phyloP scores from a whole-genome alignment of 148 eudicot genomes.

The Rhododendron griersonianum region DNA sequence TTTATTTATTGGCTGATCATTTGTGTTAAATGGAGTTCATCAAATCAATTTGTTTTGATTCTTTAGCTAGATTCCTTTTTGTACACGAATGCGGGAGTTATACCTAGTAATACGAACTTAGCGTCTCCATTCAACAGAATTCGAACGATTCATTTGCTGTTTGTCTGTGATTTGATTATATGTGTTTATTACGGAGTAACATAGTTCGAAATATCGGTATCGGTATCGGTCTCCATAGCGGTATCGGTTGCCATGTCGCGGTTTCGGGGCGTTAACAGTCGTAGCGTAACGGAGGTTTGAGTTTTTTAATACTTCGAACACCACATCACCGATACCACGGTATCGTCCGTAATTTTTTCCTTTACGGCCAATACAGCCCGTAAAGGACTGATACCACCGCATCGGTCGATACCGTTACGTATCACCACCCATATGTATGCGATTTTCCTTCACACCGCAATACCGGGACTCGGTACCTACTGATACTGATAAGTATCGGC shows the following conservation, averaged over 20 bases:
- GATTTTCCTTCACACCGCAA: background rate
- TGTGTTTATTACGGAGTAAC: too few relatives aligned
- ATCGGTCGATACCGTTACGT: background rate
- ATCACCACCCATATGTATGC: background rate
- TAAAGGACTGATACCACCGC: background rate
- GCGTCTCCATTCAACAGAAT: background rate
- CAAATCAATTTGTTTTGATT: background rate
- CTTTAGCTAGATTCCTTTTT: background rate
- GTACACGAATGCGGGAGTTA: too few relatives aligned
- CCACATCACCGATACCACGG: too few relatives aligned
- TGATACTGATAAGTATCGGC: background rate
- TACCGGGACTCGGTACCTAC: background rate
- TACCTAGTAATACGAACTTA: background rate
- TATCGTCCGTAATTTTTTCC: too few relatives aligned
- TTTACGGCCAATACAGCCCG: too few relatives aligned
- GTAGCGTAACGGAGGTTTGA: too few relatives aligned
- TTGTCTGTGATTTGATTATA: background rate
- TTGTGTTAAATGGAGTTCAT: background rate
- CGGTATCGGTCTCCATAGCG: too few relatives aligned
- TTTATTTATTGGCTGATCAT: background rate
- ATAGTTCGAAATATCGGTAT: too few relatives aligned
- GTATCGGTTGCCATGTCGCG: too few relatives aligned
- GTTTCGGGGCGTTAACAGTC: too few relatives aligned
- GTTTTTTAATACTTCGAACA: too few relatives aligned
- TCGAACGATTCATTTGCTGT: background rate